Evolutionary conservation across 495 filamentous ascomycete genomes (phyloP), one percentile per base, ranked within the genome.

Genomic region (Xylaria cubensis): DNA sequence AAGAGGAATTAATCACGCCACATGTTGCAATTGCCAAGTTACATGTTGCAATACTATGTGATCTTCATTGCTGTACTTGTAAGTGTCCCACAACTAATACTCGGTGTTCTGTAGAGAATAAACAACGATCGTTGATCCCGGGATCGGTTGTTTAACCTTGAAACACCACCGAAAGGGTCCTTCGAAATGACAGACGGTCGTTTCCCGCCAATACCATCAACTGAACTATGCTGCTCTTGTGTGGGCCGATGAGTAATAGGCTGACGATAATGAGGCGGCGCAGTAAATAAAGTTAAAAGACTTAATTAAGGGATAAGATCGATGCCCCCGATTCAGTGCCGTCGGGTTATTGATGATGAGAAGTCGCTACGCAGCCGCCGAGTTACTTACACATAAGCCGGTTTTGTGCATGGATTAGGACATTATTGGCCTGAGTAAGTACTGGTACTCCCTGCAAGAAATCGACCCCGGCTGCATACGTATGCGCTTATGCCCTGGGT

Each of bases 1-100:
- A 64, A 64, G 12, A 34, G 42, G 62, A 64, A 51, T 46, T 66
- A 19, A 56, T 67, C 46, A 67, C 51, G 48, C 50, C 50, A 56
- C 32, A 67, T 67, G 65, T 67, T 67, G 65, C 65, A 67, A 67
- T 67, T n/a, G 1, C 42, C 51, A 67, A 67, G 7, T n/a, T 21
- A 6, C 29, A 50, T 56, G 65, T 67, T 67, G 65, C 65, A 56
- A 67, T 56, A 24, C 21, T 34, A 56, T 56, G 17, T 12, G 36
- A 56, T 51, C 34, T 42, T 67, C 65, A 13, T 5, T 67, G 29
- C 12, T 67, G 50, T n/a, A 44, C 34, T 55, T n/a, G 17, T 19
- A 41, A 56, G 50, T 44, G 51, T 67, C 64, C 64, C 64, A 66
- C 21, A 39, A 51, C 32, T 19, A 5, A 61, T 36, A 4, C 19